These are phyloP conservation scores for Phytophthora nicotianae DNA, from an alignment of 352 stramenopile genomes.

Conservation along the genomic window DNA sequence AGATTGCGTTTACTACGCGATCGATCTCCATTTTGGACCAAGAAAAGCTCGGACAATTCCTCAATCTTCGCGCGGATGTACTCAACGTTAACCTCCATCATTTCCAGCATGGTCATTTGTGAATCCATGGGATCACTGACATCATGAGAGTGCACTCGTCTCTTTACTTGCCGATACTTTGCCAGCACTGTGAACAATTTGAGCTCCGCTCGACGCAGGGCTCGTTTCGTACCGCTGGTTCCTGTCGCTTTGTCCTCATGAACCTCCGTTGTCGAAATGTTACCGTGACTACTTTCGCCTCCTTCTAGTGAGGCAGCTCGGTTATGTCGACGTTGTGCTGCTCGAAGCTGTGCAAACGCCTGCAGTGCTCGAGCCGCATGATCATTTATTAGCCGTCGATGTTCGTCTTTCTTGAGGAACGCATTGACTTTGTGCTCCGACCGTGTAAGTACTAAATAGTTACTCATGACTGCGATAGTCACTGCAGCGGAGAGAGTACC, in stretches of 20 bases:
- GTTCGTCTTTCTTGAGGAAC: slow-evolving; percentile 79
- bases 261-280: slow-evolving; percentile 6
- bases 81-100: slow-evolving; percentile 87
- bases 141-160: slow-evolving; percentile 66
- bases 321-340: slow-evolving; percentile 42
- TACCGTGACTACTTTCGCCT: slow-evolving; percentile 9
- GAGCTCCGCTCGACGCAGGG: slow-evolving; percentile 45
- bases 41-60: slow-evolving; percentile 52
- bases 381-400: slow-evolving; percentile 61
- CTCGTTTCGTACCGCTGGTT: slow-evolving; percentile 16
- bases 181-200: slow-evolving; percentile 69
- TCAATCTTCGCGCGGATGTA: slow-evolving; percentile 85
- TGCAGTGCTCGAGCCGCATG: slow-evolving; percentile 68
- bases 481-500: slow-evolving; percentile 66
- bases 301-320: background rate
- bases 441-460: slow-evolving; percentile 72
- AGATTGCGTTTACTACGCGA: slow-evolving; percentile 22
- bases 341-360: slow-evolving; percentile 61
- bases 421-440: slow-evolving; percentile 84
- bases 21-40: slow-evolving; percentile 25
- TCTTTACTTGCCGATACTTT: slow-evolving; percentile 63
- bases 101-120: slow-evolving; percentile 87
- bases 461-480: slow-evolving; percentile 81
- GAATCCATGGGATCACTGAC: slow-evolving; percentile 80
- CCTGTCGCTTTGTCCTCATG: slow-evolving; percentile 9